phyloP scores from a whole-genome alignment of 495 filamentous ascomycete genomes.

The Talaromyces stipitatus region DNA sequence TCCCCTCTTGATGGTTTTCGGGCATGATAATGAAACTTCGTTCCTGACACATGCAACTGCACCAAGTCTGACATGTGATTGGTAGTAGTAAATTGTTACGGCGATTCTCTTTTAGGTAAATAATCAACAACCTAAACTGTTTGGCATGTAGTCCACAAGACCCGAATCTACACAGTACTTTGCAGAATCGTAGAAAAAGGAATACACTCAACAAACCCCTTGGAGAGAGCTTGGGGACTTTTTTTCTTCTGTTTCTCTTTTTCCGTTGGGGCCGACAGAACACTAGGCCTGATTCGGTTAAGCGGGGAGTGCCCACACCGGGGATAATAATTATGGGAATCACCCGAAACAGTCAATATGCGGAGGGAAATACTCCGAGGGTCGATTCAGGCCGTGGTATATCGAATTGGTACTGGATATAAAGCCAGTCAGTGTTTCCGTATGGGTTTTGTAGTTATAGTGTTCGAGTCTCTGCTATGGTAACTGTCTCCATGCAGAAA shows the following conservation, averaged over 20 bases:
- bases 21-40: background rate
- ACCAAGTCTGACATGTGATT: background rate
- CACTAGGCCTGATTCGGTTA: too few relatives aligned
- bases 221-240: background rate
- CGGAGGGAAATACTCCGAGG: background rate
- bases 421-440: too few relatives aligned
- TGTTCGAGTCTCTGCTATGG: too few relatives aligned
- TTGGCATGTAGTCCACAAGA: background rate
- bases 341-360: background rate
- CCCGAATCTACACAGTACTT: background rate
- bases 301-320: too few relatives aligned
- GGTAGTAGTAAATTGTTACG: background rate
- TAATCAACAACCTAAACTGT: too few relatives aligned
- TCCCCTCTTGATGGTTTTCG: background rate
- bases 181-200: background rate
- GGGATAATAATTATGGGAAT: background rate
- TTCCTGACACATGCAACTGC: background rate
- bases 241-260: background rate
- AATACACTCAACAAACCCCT: background rate
- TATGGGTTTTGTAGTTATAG: too few relatives aligned
- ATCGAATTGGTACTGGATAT: too few relatives aligned
- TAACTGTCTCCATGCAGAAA: background rate
- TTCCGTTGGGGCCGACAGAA: background rate
- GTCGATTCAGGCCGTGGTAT: too few relatives aligned
- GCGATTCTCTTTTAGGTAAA: too few relatives aligned